A percentile compares a stretch with the other conserved stretches of the same genome.
Evolutionary conservation across 75 land plant species (phyloP).

Genomic region (Pinus tabuliformis): DNA sequence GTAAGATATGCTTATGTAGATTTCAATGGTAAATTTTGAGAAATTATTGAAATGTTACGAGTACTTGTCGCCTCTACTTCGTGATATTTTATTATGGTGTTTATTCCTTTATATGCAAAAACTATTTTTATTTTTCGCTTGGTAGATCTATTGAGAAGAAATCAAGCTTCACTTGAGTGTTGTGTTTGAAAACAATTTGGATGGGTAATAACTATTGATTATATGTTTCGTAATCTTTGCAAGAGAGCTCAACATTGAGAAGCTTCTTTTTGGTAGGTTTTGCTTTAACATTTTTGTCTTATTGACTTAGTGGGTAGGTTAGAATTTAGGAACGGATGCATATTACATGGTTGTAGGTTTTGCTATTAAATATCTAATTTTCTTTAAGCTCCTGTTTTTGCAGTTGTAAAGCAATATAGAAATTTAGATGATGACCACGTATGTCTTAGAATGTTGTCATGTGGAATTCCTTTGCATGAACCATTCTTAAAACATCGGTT

Average conservation of each 20-base stretch:
- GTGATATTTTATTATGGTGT: neutral
- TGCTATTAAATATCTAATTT: neutral
- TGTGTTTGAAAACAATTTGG: neutral
- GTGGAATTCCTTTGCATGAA: conserved; percentile 77
- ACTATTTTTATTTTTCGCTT: neutral
- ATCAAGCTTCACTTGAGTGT: neutral
- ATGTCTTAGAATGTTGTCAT: conserved; percentile 52
- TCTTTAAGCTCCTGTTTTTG: neutral
- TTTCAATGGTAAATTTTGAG: neutral
- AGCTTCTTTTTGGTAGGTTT: too few relatives aligned
- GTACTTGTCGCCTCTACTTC: neutral
- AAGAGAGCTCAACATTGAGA: too few relatives aligned
- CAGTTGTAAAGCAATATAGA: conserved; percentile 30
- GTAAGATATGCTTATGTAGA: neutral
- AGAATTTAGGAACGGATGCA: neutral
- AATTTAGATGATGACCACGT: conserved; percentile 34
- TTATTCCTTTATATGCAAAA: neutral
- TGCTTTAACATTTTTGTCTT: neutral
- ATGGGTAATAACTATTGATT: neutral
- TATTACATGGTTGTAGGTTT: neutral
- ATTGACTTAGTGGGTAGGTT: neutral
- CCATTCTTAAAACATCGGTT: conserved; percentile 53
- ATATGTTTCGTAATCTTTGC: too few relatives aligned
- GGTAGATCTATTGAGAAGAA: neutral
- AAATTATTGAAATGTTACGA: neutral